phyloP scores from a whole-genome alignment of 768 basidiomycete species.

The Auricularia heimuer region DNA sequence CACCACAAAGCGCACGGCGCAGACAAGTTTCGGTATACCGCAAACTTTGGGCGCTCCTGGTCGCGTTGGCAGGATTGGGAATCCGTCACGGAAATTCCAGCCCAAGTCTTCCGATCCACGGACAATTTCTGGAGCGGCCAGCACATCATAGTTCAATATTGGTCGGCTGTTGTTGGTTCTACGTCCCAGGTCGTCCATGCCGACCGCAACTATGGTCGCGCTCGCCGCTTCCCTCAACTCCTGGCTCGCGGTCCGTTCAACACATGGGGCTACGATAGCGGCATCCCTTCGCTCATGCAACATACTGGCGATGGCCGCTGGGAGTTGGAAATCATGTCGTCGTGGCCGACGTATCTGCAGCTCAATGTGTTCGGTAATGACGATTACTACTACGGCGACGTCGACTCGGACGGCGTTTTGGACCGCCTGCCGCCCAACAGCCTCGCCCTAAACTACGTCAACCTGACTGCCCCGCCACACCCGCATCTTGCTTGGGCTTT shows the following conservation, averaged over 20 bases:
- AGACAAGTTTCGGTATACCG: slow-evolving; percentile 77
- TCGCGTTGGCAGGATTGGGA: slow-evolving; percentile 74
- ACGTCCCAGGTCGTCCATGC: slow-evolving; percentile 65
- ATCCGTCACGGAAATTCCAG: slow-evolving; percentile 53
- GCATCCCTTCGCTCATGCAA: slow-evolving; percentile 60
- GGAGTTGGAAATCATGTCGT: slow-evolving; percentile 82
- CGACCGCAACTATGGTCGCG: slow-evolving; percentile 50
- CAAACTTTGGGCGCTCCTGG: slow-evolving; percentile 83
- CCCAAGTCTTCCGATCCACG: slow-evolving; percentile 37
- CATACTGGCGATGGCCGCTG: slow-evolving; percentile 57
- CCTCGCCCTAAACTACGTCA: slow-evolving; percentile 75
- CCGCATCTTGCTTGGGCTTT: slow-evolving; percentile 87
- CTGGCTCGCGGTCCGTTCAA: slow-evolving; percentile 87
- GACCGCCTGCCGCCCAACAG: slow-evolving; percentile 89
- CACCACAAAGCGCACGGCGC: slow-evolving; percentile 79
- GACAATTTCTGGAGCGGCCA: slow-evolving; percentile 67
- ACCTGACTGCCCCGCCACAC: slow-evolving; percentile 82
- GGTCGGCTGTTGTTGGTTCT: slow-evolving; percentile 58
- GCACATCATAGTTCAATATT: slow-evolving; percentile 89
- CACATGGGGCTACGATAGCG: slow-evolving; percentile 83
- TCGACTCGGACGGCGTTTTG: slow-evolving; percentile 76
- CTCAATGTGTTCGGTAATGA: slow-evolving; percentile 87
- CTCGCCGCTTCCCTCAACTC: slow-evolving; percentile 78
- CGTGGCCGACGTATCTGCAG: slow-evolving; percentile 85
- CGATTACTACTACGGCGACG: slow-evolving; percentile 87